phyloP scores from a whole-genome alignment of 1,284 basidiomycete species.

The Malassezia nana region DNA sequence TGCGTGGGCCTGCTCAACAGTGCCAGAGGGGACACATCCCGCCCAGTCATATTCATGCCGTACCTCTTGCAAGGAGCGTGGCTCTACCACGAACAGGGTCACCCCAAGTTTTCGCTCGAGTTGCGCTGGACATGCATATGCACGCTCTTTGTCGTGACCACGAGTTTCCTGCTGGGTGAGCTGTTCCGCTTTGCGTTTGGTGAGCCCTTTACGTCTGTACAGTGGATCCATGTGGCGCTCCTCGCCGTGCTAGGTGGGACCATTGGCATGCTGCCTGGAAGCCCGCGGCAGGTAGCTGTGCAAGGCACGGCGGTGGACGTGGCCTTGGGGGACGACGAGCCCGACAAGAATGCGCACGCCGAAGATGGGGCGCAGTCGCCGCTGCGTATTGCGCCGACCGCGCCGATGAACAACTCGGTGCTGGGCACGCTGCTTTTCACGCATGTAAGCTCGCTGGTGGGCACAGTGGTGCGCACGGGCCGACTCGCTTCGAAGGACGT shows the following conservation, averaged over 20 bases:
- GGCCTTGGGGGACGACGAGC: neutral
- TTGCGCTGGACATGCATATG: constrained; percentile 4
- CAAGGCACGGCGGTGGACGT: neutral
- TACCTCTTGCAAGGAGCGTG: neutral
- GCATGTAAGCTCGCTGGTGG: constrained; percentile 1
- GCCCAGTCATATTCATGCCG: neutral
- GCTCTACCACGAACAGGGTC: neutral
- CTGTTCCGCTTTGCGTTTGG: constrained; percentile 8
- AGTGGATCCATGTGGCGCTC: neutral
- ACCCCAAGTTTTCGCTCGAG: neutral
- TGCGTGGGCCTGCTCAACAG: neutral
- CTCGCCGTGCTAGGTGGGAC: neutral
- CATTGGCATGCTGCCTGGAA: neutral
- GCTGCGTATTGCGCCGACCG: constrained; percentile 4
- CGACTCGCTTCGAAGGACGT: constrained; percentile 7
- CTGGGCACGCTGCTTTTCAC: constrained; percentile 10
- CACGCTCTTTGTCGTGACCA: neutral
- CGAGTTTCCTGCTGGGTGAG: neutral
- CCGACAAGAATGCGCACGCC: neutral
- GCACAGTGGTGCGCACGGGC: neutral
- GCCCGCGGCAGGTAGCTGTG: neutral
- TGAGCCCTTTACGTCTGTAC: neutral
- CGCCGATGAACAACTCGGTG: neutral
- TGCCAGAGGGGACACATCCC: neutral
- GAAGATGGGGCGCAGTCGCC: neutral